Evolutionary conservation across 768 basidiomycete species (phyloP), one percentile per base, ranked within the genome.

Genomic region (Calocera cornea): DNA sequence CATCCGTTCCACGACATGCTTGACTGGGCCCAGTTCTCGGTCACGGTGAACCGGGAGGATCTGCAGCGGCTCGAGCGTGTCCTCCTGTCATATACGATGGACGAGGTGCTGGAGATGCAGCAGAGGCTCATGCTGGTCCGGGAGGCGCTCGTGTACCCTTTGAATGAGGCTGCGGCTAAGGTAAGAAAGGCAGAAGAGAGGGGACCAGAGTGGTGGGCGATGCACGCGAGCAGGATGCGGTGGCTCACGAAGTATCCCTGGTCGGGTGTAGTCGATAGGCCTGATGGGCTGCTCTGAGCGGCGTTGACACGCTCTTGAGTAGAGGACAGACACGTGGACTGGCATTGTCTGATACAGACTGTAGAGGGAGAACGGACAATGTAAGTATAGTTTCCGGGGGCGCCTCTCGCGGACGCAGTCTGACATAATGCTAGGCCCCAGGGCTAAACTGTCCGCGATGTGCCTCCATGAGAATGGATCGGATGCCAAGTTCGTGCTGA

Each of bases 11-110:
- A 75, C 33, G 74, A 76, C 67, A 73, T 78, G 65, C 70, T 79
- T 66, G 78, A 79, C 69, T 80, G 77, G 73, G 74, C 76, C n/a
- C 75, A 75, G 64, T 75, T 80, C 72, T 77, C 77, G 24, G 71
- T 80, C 34, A 71, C 74, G 31, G 72, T 80, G 29, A 71, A 72
- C 2, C 75, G 78, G 11, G 75, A 72, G 54, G 75, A 77, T 24
- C 72, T 78, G n/a, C 76, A 78, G 66, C 71, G 72, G 2, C 69
- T 78, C 65, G 77, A 78, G 63, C 73, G 75, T 63, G 74, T 79
- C 67, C 73, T 80, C 11, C 65, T 67, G 11, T 71, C 75, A 0
- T 60, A 66, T 22, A 73, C 73, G 22, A 50, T 72, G 1, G 72
- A 73, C 50, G 69, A 75, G 54, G 71, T 75, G n/a, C 72, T 73